Evolutionary conservation across 2,329 filamentous ascomycete species (phyloP).

Genomic region (Camptophora hylomeconis): DNA sequence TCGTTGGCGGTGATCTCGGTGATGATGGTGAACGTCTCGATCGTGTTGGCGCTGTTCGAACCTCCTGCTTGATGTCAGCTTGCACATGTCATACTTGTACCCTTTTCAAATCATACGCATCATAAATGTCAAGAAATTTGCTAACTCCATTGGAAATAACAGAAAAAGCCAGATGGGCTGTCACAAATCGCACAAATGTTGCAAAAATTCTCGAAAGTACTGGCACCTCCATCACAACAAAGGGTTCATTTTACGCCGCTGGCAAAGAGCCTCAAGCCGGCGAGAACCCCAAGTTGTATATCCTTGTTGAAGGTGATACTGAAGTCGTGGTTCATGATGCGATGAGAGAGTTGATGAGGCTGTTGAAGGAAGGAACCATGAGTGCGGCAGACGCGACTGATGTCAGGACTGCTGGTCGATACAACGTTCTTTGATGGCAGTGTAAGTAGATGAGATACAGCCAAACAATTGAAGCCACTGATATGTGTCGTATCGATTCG

Average conservation of each 20-base stretch:
- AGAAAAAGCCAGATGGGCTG: constrained; percentile 91
- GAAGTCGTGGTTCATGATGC: constrained; percentile 84
- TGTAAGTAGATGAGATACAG: too few relatives aligned
- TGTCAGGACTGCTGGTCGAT: constrained; percentile 60
- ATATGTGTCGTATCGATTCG: too few relatives aligned
- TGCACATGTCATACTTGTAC: too few relatives aligned
- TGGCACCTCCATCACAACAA: constrained; percentile 91
- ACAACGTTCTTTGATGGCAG: constrained; percentile 59
- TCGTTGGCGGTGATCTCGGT: too few relatives aligned
- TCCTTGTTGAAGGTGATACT: constrained; percentile 93
- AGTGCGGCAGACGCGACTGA: constrained; percentile 79
- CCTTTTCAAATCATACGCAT: too few relatives aligned
- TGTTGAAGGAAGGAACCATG: constrained; percentile 81
- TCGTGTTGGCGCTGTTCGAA: too few relatives aligned
- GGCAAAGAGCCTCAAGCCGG: constrained; percentile 67
- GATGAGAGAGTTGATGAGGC: constrained; percentile 74
- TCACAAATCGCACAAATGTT: constrained; percentile 96
- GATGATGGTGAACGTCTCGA: too few relatives aligned
- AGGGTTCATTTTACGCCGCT: constrained; percentile 75
- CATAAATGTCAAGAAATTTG: too few relatives aligned
- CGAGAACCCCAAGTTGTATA: constrained; percentile 87
- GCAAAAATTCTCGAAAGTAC: constrained; percentile 94
- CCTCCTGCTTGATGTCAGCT: too few relatives aligned
- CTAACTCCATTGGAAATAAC: too few relatives aligned
- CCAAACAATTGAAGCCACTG: too few relatives aligned